Conservation (phyloP, 768 basidiomycete species). For the Boletus patriciae region DNA sequence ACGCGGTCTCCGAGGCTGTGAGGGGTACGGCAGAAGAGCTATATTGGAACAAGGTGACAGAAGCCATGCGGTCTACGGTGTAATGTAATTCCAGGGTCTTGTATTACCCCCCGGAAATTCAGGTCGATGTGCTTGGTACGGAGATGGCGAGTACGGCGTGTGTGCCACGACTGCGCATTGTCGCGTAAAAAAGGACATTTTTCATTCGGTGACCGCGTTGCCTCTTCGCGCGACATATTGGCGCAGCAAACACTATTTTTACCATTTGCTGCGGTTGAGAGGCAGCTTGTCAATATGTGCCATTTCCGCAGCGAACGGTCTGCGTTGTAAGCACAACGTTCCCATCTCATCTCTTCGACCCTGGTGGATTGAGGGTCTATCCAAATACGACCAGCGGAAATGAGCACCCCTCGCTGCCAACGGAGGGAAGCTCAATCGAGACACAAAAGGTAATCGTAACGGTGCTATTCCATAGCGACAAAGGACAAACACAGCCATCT, state of each 20-base stretch:
- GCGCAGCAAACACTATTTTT: constrained; percentile 3
- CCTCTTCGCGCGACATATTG: not conserved
- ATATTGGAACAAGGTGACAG: constrained; percentile 37
- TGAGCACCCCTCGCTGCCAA: not conserved
- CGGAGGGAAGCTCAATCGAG: not conserved
- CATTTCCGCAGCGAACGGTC: constrained; percentile 10
- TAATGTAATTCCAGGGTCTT: constrained; percentile 32
- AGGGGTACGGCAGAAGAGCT: constrained; percentile 26
- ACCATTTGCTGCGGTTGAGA: constrained; percentile 16
- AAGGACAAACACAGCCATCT: constrained; percentile 13
- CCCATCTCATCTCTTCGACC: not conserved
- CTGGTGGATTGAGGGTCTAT: not conserved
- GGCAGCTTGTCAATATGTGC: not conserved
- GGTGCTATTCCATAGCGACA: constrained; percentile 9
- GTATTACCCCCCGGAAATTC: constrained; percentile 1
- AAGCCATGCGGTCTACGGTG: constrained; percentile 8
- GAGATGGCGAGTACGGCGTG: constrained; percentile 5
- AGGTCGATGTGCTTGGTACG: not conserved
- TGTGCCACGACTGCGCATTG: not conserved
- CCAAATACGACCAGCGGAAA: constrained; percentile 2
- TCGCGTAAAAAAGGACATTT: not conserved
- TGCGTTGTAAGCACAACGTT: constrained; percentile 5
- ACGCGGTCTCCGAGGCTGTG: constrained; percentile 30
- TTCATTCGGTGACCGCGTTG: constrained; percentile 3
- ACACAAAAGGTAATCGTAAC: not conserved